phyloP scores from a whole-genome alignment of 805 yeast genomes.

The Metschnikowia shivogae region DNA sequence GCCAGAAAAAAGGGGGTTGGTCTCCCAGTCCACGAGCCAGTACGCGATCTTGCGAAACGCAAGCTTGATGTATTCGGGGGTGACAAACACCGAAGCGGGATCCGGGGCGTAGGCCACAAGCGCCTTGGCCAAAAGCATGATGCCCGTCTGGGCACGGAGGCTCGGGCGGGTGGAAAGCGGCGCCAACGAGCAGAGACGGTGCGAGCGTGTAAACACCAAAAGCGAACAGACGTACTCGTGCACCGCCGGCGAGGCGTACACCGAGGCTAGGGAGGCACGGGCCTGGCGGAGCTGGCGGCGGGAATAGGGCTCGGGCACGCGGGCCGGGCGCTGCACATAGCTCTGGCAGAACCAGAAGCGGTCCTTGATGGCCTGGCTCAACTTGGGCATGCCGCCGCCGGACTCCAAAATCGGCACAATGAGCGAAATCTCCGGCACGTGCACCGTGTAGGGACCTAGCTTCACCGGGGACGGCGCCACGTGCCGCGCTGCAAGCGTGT shows the following conservation, averaged over 20 bases:
- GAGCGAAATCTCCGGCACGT: constrained; percentile 9
- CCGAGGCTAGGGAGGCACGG: constrained; percentile 9
- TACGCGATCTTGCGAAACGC: constrained; percentile 37
- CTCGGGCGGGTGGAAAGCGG: constrained; percentile 33
- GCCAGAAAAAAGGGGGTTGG: constrained; percentile 17
- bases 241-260: constrained; percentile 34
- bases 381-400: constrained; percentile 6
- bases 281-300: constrained; percentile 2
- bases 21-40: constrained; percentile 44
- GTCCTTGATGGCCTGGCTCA: constrained; percentile 15
- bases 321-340: background rate
- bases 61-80: constrained; percentile 37
- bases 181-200: constrained; percentile 36
- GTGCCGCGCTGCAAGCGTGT: constrained; percentile 8
- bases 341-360: constrained; percentile 19
- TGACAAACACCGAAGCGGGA: constrained; percentile 21
- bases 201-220: constrained; percentile 34
- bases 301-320: background rate
- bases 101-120: constrained; percentile 21
- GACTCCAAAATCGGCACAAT: constrained; percentile 12
- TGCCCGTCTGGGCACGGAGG: constrained; percentile 28
- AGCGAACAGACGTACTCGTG: constrained; percentile 35
- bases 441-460: constrained; percentile 9
- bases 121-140: constrained; percentile 25
- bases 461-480: constrained; percentile 6